Evolutionary conservation across 2,329 filamentous ascomycete genomes (phyloP).

Genomic region (Clathrospora elynae): DNA sequence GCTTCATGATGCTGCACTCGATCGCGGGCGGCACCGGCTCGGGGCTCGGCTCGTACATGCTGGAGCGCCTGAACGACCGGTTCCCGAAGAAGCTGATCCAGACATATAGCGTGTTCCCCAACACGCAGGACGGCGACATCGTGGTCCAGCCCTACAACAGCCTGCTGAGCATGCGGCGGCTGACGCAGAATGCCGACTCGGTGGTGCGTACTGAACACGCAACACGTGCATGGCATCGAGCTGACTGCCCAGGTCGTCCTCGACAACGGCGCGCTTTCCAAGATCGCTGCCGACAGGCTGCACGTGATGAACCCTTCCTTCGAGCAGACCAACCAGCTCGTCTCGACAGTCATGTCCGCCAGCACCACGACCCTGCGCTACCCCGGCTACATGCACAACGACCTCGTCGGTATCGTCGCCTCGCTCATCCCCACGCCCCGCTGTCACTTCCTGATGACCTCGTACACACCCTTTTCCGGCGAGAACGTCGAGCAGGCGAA

Average conservation of each 20-base stretch:
- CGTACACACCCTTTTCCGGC: constrained; percentile 96
- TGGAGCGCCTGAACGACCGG: constrained; percentile 93
- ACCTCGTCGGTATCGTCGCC: constrained; percentile 94
- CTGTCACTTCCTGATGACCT: constrained; percentile 97
- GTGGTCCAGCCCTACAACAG: constrained; percentile 99
- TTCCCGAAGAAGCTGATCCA: constrained; percentile 99
- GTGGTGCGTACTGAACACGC: constrained; percentile 62
- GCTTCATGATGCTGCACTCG: constrained; percentile 98
- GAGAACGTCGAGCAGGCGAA: constrained; percentile 97
- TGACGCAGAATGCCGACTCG: constrained; percentile 96
- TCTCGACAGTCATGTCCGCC: constrained; percentile 95
- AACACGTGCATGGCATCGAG: not conserved
- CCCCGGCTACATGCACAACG: constrained; percentile 99
- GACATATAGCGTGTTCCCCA: constrained; percentile 97
- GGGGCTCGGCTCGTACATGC: constrained; percentile 90
- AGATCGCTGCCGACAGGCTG: constrained; percentile 91
- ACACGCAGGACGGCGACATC: constrained; percentile 87
- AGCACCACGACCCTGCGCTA: constrained; percentile 96
- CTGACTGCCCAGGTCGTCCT: constrained; percentile 69
- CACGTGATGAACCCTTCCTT: constrained; percentile 96
- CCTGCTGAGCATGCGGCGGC: constrained; percentile 82
- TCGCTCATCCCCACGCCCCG: constrained; percentile 94
- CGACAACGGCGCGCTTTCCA: constrained; percentile 90
- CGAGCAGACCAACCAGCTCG: constrained; percentile 95
- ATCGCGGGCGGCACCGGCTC: constrained; percentile 97